Conservation (phyloP, 2,329 filamentous ascomycete species). For the Diplodia sapinea region DNA sequence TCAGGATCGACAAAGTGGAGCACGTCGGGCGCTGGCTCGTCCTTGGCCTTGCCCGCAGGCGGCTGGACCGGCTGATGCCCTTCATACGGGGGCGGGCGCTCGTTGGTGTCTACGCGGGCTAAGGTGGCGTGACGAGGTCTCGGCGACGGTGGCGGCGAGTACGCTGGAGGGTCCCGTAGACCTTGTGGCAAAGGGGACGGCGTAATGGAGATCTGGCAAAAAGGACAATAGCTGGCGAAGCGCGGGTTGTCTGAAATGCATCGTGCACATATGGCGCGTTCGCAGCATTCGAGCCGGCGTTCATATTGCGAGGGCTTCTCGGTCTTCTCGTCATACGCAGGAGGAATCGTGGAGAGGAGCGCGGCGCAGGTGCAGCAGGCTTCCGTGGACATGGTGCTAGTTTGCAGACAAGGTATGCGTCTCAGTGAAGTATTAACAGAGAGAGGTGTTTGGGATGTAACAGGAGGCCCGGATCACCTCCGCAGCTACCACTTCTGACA, state of each 20-base stretch:
- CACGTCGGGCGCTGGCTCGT: slow-evolving; percentile 63
- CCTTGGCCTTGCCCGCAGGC: slow-evolving; percentile 42
- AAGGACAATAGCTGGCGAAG: slow-evolving; percentile 72
- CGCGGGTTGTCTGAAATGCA: slow-evolving; percentile 73
- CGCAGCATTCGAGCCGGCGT: slow-evolving; percentile 71
- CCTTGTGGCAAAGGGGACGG: slow-evolving; percentile 68
- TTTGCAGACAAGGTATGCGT: neutral
- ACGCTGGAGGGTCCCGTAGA: slow-evolving; percentile 71
- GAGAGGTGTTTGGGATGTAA: neutral
- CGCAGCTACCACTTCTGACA: slow-evolving; percentile 22
- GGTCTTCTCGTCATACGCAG: slow-evolving; percentile 58
- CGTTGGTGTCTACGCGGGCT: slow-evolving; percentile 37
- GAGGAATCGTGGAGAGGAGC: slow-evolving; percentile 62
- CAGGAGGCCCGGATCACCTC: slow-evolving; percentile 14
- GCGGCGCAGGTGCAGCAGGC: slow-evolving; percentile 74
- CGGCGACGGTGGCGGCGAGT: slow-evolving; percentile 54
- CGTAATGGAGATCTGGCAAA: slow-evolving; percentile 73
- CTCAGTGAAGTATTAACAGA: neutral
- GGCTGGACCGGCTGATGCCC: slow-evolving; percentile 40
- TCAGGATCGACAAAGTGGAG: slow-evolving; percentile 75
- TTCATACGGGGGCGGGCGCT: slow-evolving; percentile 55
- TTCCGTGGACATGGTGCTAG: slow-evolving; percentile 42
- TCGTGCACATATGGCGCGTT: slow-evolving; percentile 70
- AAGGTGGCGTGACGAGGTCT: slow-evolving; percentile 28
- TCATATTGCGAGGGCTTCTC: slow-evolving; percentile 68